Evolutionary conservation across 2,329 filamentous ascomycete genomes (phyloP), one percentile per base, ranked within the genome.

Genomic region (Pseudocercospora eumusae): DNA sequence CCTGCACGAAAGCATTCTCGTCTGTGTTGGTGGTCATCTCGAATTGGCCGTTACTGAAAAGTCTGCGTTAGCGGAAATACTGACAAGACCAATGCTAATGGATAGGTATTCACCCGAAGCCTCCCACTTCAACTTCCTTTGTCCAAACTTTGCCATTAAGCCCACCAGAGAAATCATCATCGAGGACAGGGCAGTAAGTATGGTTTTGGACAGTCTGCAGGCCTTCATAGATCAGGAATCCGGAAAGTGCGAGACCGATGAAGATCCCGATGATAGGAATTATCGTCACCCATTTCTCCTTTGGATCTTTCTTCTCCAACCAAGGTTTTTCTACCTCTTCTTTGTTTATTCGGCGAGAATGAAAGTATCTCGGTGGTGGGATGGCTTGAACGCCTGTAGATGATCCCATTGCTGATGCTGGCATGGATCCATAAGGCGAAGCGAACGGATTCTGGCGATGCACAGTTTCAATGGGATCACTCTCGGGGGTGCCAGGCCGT

Each of bases 281-380:
- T 65, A 93, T 92, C 2, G 88, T 92, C 8, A 91, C 87, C 91
- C 91, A 95, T 79, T 92, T 95, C 81, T 93, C 89, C 74, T 87
- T 89, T 11, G 88, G 87, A 67, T 93, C 88, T 61, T 81, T 86
- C 73, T 87, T 88, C n/a, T 84, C 77, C 42, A 89, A 77, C 91
- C 91, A 95, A 11, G 91, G 89, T 77, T 90, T 88, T 73, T 92
- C 88, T 2, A 91, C 76, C 54, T 90, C 85, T 45, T 85, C 89
- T 74, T 91, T 91, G 73, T 82, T 84, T 33, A 93, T 84, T 64
- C 89, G 81, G 62, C 89, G 82, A 18, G 89, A 92, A 75, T 88
- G 88, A 73, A 93, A 93, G 77, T 88, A 92, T 57, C 73, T 73
- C 44, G 73, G 73, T 18, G 68, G 64, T 42, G 65, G 65, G 54